Evolutionary conservation across 1,139 yeast genomes (phyloP).

Genomic region (Yamadazyma mexicana): DNA sequence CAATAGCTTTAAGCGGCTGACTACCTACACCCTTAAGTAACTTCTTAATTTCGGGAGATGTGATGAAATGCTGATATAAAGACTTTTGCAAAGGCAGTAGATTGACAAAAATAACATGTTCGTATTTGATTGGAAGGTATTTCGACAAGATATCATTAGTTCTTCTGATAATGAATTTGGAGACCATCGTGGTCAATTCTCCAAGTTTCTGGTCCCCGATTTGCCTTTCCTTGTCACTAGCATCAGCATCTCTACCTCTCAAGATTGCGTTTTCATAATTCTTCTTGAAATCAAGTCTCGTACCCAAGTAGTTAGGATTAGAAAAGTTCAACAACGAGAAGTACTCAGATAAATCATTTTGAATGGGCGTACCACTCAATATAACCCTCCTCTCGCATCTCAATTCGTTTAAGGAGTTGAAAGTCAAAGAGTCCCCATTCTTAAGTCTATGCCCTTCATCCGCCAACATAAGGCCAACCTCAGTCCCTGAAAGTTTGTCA

Average conservation of each 20-base stretch:
- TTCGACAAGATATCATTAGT: constrained; percentile 93
- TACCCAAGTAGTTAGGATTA: constrained; percentile 89
- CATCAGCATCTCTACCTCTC: constrained; percentile 86
- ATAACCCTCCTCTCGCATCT: constrained; percentile 88
- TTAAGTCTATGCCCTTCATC: constrained; percentile 97
- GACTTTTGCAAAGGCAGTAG: constrained; percentile 75
- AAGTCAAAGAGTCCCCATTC: constrained; percentile 92
- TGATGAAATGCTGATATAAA: constrained; percentile 71
- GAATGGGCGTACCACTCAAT: constrained; percentile 96
- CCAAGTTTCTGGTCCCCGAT: constrained; percentile 71
- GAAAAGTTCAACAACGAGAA: constrained; percentile 90
- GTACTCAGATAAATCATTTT: constrained; percentile 92
- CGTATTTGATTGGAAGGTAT: constrained; percentile 92
- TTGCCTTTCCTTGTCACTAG: constrained; percentile 74
- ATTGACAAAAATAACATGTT: constrained; percentile 89
- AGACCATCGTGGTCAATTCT: constrained; percentile 75
- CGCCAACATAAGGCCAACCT: constrained; percentile 85
- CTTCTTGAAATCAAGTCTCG: constrained; percentile 79
- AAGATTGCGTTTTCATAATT: constrained; percentile 81
- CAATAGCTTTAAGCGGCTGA: constrained; percentile 90
- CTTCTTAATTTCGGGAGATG: constrained; percentile 76
- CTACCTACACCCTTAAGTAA: constrained; percentile 71
- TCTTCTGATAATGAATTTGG: constrained; percentile 88
- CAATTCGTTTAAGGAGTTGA: constrained; percentile 80
- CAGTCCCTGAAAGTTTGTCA: constrained; percentile 71